Percentiles rank a stretch among this genome's conserved stretches.
Conservation (phyloP, 306 rosid species). For the Ormosia semicastrata region DNA sequence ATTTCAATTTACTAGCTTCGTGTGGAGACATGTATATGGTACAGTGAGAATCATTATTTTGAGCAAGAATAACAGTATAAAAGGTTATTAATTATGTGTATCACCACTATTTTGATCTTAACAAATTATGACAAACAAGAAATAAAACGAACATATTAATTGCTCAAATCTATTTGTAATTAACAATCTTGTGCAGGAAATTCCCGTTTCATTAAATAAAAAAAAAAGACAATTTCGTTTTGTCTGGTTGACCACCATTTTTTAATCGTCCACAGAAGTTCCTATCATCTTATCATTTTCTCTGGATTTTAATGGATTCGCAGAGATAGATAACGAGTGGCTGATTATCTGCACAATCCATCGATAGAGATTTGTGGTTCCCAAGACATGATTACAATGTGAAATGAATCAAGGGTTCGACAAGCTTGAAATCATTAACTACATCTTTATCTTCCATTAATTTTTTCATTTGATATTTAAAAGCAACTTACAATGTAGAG, state of each 20-base stretch:
- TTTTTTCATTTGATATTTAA: too few species aligned
- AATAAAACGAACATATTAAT: too few species aligned
- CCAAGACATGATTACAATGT: background rate
- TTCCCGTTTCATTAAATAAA: too few species aligned
- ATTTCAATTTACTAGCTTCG: too few species aligned
- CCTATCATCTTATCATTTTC: slow-evolving; percentile 37
- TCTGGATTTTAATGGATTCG: slow-evolving; percentile 29
- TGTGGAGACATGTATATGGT: too few species aligned
- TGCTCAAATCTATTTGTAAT: too few species aligned
- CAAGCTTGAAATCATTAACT: background rate
- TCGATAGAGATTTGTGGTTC: slow-evolving; percentile 23
- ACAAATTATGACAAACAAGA: background rate
- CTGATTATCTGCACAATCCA: background rate
- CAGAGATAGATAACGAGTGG: slow-evolving; percentile 29
- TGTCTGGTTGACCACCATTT: background rate
- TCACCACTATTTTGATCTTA: background rate
- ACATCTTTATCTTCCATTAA: slow-evolving; percentile 18
- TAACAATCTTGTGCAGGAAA: too few species aligned
- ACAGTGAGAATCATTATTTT: too few species aligned
- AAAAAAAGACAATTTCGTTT: background rate
- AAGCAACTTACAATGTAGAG: too few species aligned
- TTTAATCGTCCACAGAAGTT: slow-evolving; percentile 22
- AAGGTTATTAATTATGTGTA: too few species aligned
- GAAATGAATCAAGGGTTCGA: background rate
- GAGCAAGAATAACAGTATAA: too few species aligned